phyloP scores from a whole-genome alignment of 2,329 filamentous ascomycete genomes.

The Zymoseptoria crescenta region DNA sequence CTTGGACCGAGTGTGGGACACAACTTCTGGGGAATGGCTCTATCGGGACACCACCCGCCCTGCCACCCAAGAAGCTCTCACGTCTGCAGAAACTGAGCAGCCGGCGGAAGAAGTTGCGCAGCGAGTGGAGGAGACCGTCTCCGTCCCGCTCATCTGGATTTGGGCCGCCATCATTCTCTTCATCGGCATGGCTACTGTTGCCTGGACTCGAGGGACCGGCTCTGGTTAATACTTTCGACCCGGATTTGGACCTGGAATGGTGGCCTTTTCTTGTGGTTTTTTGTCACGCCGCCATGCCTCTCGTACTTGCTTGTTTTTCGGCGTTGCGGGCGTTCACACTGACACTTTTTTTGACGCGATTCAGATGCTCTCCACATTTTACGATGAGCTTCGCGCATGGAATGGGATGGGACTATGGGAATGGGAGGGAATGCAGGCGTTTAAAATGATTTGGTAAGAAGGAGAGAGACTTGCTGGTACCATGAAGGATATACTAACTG shows the following conservation, averaged over 20 bases:
- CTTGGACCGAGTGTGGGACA: background rate
- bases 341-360: background rate
- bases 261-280: background rate
- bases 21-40: background rate
- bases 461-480: background rate
- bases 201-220: background rate
- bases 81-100: background rate
- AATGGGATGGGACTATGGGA: background rate
- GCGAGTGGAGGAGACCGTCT: background rate
- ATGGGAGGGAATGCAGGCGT: background rate
- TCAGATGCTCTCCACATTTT: background rate
- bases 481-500: background rate
- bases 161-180: background rate
- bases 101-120: background rate
- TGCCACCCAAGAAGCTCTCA: background rate
- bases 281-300: background rate
- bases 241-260: background rate
- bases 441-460: background rate
- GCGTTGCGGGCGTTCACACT: background rate
- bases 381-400: background rate
- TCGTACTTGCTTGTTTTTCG: background rate
- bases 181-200: background rate
- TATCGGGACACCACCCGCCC: background rate
- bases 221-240: background rate
- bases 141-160: background rate